Evolutionary conservation across 2,329 filamentous ascomycete genomes (phyloP), one percentile per base, ranked within the genome.

Genomic region (Calonectria multiphialidica): DNA sequence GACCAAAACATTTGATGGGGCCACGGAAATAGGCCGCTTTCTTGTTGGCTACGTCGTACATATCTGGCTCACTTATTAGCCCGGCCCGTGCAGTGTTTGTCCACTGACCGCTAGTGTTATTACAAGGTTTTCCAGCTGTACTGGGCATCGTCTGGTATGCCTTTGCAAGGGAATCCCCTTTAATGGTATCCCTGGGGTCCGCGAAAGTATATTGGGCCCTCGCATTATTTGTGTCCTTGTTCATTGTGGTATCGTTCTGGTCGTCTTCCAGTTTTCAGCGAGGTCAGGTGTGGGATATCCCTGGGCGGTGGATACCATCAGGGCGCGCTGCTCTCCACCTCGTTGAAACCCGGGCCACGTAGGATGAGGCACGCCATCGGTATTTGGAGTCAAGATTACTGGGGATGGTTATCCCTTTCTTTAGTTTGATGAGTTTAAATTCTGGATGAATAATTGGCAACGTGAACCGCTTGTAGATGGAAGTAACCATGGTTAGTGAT

Each of bases 281-380:
- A 47, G 57, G 59, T 35, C 28, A 64, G 47, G 45, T 28, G 33
- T 47, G 45, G 23, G 49, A 47, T 59, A 66, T 66, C 53, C 49
- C 64, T 13, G 21, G 42, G 30, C 49, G 15, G 47, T 68, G 55
- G 55, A 57, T 66, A 55, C 64, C 30, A 42, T 71, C 66, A 70
- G 62, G 68, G 53, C 62, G 53, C 62, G 25, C 59, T 53, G 37
- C 63, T 50, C 59, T 74, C 73, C 71, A 74, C 73, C 61, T 28
- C 23, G 62, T 73, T 49, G 73, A 75, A 74, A 72, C 73, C 45
- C 62, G 62, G 69, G 68, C 62, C 66, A 72, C 73, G 68, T 69
- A 57, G 63, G 64, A 71, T 40, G 37, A 64, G 64, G 64, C 69
- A 71, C 64, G 64, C 69, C 64, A 71, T 71, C 57, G 37, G 55